Base-by-base conservation (phyloP, 2,329 filamentous ascomycete genomes). In the Pseudopithomyces chartarum region DNA sequence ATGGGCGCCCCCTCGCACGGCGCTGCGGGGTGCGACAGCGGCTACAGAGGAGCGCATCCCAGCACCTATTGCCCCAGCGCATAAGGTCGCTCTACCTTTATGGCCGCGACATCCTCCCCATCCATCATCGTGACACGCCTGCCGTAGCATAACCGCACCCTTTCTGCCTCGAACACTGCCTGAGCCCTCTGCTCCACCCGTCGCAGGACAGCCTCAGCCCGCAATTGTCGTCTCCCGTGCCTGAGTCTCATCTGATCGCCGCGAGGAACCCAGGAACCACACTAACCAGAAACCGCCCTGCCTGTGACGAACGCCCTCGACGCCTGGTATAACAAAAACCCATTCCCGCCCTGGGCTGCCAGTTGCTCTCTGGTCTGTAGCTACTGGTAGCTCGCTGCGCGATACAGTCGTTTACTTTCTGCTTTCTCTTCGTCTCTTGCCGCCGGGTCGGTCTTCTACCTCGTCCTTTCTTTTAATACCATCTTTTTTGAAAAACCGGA, bases 321-420 rank as follows among this genome's bases (percentile, higher is more conserved):
- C 57, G 51, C 61, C 62, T 67, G 61, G 59, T 71, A 74, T 73
- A 74, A 70, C 69, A 73, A 73, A 74, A 68, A 64, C 69, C 66
- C 54, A 32, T 55, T 57, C 63, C 60, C 56, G 58, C 61, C 57
- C 56, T 57, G 56, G 54, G 53, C 51, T 57, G 58, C 61, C 63
- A 61, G 65, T 65, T 71, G 69, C 66, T 69, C 59, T 64, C 61
- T 59, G 62, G 65, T 34, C 34, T 40, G 34, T 70, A 69, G 68
- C 71, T 74, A 72, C 73, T 73, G 73, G 73, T 76, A 74, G 71
- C 73, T 67, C 64, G 63, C 65, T 64, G 62, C 60, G 61, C 69
- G 63, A 68, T 39, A 65, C 64, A 50, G 58, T 65, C 65, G 62
- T 67, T 67, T 60, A 50, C 48, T 48, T 58, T 59, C 48, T 38